Percentiles rank a stretch among this genome's conserved stretches.
phyloP scores from a whole-genome alignment of 768 basidiomycete genomes.

The Tricholoma bakamatsutake region DNA sequence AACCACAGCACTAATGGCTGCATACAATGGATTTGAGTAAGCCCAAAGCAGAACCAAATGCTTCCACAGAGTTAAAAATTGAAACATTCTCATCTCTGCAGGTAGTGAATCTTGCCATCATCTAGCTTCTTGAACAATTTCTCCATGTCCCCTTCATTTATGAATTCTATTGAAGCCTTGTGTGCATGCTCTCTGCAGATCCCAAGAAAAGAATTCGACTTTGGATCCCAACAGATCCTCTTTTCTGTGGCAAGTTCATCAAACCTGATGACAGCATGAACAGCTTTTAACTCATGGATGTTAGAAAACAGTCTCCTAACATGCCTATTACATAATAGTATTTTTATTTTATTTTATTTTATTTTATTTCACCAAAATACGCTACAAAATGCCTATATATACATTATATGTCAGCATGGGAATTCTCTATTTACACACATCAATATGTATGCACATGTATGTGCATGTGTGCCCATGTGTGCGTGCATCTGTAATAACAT shows the following conservation, averaged over 20 bases:
- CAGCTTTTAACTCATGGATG: neutral
- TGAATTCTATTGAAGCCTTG: slow-evolving; percentile 13
- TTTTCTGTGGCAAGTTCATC: slow-evolving; percentile 25
- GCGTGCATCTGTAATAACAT: too few species aligned
- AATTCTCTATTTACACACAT: too few species aligned
- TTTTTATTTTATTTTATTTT: too few species aligned
- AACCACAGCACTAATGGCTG: slow-evolving; percentile 5
- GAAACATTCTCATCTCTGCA: neutral
- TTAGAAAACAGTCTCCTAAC: too few species aligned
- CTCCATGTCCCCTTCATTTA: slow-evolving; percentile 15
- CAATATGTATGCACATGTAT: too few species aligned
- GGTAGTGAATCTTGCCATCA: slow-evolving; percentile 16
- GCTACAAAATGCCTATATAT: too few species aligned
- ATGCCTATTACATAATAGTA: too few species aligned
- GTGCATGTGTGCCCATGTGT: too few species aligned
- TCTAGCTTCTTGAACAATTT: slow-evolving; percentile 18
- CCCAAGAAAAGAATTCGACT: slow-evolving; percentile 21
- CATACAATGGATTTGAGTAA: slow-evolving; percentile 3
- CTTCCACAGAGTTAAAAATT: too few species aligned
- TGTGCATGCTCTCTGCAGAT: slow-evolving; percentile 21
- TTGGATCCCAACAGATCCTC: slow-evolving; percentile 18
- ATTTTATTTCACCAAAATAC: too few species aligned
- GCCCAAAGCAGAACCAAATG: neutral
- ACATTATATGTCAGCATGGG: too few species aligned
- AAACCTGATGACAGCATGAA: slow-evolving; percentile 22